Evolutionary conservation across 2,329 filamentous ascomycete species (phyloP), one percentile per base, ranked within the genome.

Genomic region (Pseudocercospora fijiensis): DNA sequence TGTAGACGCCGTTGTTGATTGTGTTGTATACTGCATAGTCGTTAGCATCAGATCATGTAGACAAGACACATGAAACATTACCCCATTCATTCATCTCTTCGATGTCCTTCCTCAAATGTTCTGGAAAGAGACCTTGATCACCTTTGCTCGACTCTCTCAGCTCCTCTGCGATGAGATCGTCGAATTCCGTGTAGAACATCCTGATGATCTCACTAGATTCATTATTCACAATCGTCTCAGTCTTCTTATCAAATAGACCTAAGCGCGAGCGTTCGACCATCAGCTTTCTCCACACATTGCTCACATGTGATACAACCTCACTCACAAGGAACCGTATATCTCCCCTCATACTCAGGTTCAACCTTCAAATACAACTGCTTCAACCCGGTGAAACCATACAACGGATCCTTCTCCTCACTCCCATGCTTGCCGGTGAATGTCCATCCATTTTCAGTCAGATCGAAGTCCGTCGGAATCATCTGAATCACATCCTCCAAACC

Each of bases 161-260:
- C 73, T 88, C 64, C 55, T 69, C 67, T 0, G 77, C 76, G 22
- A 83, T 62, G 22, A 82, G 58, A n/a, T 76, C 73, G 57, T 98
- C 88, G 75, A 98, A 98, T 77, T 87, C 91, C 37, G 83, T 83
- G 74, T 90, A 90, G 62, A 96, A 81, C 90, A 96, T 96, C 73
- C 92, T 88, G 76, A 96, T 87, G 74, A 96, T 96, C 80, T 96
- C 92, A 68, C 88, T 88, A 77, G 89, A 91, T 83, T 96, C 92
- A 69, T 96, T 96, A 84, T 85, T 94, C 65, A 96, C 92, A 72
- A 96, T 95, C 24, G 81, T 85, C 60, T 75, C 71, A 45, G 80
- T 80, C 74, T 88, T 85, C 74, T 86, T 88, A 69, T 91, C 88
- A 80, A 86, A 90, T 57, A 96, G 81, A 26, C 49, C 49, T 53